Evolutionary conservation across 73 alveolate species (phyloP).

Genomic region (Stentor roeselii): DNA sequence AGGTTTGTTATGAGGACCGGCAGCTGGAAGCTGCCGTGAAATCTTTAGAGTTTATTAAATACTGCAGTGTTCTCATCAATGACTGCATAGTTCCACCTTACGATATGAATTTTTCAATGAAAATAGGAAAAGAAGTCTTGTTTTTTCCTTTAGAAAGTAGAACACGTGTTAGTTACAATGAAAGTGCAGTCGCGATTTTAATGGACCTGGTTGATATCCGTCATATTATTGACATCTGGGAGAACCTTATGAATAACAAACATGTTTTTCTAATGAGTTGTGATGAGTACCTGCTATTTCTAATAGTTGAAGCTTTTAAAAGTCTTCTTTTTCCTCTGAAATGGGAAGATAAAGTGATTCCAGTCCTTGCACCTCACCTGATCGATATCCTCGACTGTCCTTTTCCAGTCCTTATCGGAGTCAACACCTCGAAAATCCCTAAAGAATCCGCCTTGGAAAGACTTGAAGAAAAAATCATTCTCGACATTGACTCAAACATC

Average conservation of each 20-base stretch:
- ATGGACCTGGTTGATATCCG: constrained; percentile 1
- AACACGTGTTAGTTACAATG: neutral
- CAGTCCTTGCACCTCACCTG: neutral
- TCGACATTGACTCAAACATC: constrained; percentile 22
- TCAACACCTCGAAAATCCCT: neutral
- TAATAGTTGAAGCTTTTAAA: neutral
- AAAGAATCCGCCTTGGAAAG: neutral
- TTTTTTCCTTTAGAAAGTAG: neutral
- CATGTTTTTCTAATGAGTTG: neutral
- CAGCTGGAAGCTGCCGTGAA: neutral
- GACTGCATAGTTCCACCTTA: constrained; percentile 12
- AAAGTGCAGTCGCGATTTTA: constrained; percentile 16
- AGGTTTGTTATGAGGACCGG: neutral
- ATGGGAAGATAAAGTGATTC: neutral
- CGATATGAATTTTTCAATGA: neutral
- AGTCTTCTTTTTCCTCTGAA: neutral
- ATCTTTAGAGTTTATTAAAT: neutral
- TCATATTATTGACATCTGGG: constrained; percentile 10
- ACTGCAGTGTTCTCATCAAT: neutral
- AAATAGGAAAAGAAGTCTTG: neutral
- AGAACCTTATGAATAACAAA: neutral
- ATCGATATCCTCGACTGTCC: constrained; percentile 3
- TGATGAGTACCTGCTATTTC: neutral
- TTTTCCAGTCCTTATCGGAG: neutral
- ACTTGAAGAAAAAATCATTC: neutral